A percentile compares a stretch with the other conserved stretches of the same genome.
Conservation (phyloP, 1,284 basidiomycete species). For the Limonomyces culmigenus region DNA sequence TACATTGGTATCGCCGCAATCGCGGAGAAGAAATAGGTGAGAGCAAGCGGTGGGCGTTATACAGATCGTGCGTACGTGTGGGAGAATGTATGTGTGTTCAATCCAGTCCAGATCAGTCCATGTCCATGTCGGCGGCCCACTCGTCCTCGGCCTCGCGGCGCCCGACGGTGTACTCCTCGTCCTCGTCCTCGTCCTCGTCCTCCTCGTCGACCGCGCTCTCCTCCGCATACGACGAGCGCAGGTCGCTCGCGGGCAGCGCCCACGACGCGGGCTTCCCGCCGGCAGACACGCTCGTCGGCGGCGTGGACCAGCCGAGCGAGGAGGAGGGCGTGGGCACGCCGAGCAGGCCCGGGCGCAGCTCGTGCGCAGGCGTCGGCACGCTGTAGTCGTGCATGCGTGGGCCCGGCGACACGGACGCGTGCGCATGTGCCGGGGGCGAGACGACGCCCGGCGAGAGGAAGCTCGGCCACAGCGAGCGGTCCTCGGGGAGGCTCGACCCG, state of each 20-base stretch:
- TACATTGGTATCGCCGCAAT: too few species aligned
- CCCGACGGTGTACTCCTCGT: slow-evolving; percentile 2
- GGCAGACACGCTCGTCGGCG: slow-evolving; percentile 6
- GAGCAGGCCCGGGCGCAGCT: slow-evolving; percentile 38
- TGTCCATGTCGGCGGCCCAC: slow-evolving; percentile 22
- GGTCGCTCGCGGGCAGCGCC: slow-evolving; percentile 27
- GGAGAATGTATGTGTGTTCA: too few species aligned
- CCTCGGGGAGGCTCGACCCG: slow-evolving; percentile 73
- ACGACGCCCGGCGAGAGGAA: slow-evolving; percentile 57
- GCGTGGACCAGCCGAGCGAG: slow-evolving; percentile 3
- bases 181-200: slow-evolving; percentile 16
- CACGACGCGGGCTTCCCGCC: slow-evolving; percentile 20
- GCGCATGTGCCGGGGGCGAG: slow-evolving; percentile 26
- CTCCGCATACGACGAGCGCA: slow-evolving; percentile 21
- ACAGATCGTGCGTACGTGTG: too few species aligned
- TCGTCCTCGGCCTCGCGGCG: slow-evolving; percentile 17
- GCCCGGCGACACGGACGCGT: slow-evolving; percentile 13
- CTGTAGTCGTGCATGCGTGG: slow-evolving; percentile 51
- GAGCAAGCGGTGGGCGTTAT: too few species aligned
- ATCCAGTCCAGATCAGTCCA: too few species aligned
- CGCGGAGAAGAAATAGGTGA: too few species aligned
- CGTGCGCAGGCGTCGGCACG: slow-evolving; percentile 16
- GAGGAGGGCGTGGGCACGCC: slow-evolving; percentile 22
- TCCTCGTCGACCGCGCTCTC: slow-evolving; percentile 17
- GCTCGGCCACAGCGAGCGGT: slow-evolving; percentile 76